phyloP scores from a whole-genome alignment of 352 stramenopile genomes.

The Aphanomyces astaci region DNA sequence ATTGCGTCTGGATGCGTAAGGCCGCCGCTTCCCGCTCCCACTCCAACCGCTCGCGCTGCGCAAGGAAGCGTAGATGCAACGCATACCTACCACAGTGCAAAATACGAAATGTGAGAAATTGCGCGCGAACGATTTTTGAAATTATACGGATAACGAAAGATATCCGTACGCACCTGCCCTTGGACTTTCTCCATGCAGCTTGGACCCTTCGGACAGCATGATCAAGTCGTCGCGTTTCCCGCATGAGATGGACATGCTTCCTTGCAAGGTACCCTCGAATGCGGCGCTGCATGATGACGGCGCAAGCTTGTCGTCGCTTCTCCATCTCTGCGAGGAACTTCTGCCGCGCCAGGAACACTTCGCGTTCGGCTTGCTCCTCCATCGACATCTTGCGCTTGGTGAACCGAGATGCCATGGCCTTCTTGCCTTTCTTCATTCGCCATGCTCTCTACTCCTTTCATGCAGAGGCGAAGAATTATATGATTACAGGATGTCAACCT shows the following conservation, averaged over 20 bases:
- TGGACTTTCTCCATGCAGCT: conserved; percentile 22
- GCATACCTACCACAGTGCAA: conserved; percentile 14
- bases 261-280: conserved; percentile 5
- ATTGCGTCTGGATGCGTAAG: background rate
- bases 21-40: background rate
- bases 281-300: conserved; percentile 9
- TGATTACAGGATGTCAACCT: background rate
- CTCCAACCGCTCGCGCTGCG: conserved; percentile 4
- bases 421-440: conserved; percentile 17
- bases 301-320: background rate
- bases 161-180: background rate
- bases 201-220: background rate
- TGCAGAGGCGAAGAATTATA: background rate
- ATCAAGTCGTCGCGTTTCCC: background rate
- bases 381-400: conserved; percentile 8
- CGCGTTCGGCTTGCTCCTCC: conserved; percentile 8
- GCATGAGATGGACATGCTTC: background rate
- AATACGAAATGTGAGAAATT: no score
- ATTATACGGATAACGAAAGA: no score
- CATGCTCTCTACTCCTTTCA: conserved; percentile 17
- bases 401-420: conserved; percentile 9
- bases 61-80: conserved; percentile 15
- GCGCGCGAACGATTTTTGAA: no score
- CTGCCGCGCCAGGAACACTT: conserved; percentile 10
- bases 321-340: conserved; percentile 9